phyloP scores from a whole-genome alignment of 2,329 filamentous ascomycete genomes.

The Beauveria sp. region DNA sequence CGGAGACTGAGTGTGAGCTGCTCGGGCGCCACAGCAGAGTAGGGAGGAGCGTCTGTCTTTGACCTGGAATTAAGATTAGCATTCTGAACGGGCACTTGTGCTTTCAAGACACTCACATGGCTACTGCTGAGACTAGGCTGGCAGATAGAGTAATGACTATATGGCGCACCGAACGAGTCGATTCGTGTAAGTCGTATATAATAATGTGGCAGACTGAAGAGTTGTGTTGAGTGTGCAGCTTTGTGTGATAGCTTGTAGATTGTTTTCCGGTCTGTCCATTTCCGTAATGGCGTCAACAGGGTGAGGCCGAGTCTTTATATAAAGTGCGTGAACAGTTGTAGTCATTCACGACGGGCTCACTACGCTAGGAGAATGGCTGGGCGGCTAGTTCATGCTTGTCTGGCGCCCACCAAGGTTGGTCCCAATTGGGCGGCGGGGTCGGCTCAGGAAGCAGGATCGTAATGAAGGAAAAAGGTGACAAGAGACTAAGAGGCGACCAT shows the following conservation, averaged over 20 bases:
- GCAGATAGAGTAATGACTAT: neutral
- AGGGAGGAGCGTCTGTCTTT: neutral
- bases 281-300: neutral
- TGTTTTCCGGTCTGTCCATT: neutral
- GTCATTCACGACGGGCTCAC: neutral
- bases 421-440: neutral
- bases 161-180: neutral
- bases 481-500: neutral
- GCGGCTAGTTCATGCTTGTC: neutral
- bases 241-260: neutral
- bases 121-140: neutral
- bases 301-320: neutral
- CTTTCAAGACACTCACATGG: neutral
- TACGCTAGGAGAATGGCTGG: neutral
- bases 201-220: too few species aligned
- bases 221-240: too few species aligned
- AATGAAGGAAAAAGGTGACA: neutral
- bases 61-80: neutral
- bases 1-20: slow-evolving; percentile 20
- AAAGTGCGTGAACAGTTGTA: neutral
- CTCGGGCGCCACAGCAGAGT: slow-evolving; percentile 1
- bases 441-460: neutral
- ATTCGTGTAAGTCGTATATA: neutral
- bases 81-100: neutral
- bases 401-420: neutral